These are phyloP conservation scores for Venturiaceae sp. DNA, from an alignment of 2,329 filamentous ascomycete species.

Conservation along the genomic window DNA sequence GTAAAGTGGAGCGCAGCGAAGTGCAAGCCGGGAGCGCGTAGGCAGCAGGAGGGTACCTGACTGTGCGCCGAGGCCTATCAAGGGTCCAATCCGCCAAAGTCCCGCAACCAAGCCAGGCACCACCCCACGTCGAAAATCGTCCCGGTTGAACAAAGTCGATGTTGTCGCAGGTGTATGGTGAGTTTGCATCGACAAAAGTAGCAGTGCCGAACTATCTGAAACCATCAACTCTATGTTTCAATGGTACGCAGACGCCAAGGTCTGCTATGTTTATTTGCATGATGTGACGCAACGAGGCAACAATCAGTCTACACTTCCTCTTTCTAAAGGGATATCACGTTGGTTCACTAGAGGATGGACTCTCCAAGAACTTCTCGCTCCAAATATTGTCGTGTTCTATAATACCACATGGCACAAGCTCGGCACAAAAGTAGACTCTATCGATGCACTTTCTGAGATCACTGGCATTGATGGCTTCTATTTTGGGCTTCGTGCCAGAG, in stretches of 20 bases:
- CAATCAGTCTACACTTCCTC: too few species aligned
- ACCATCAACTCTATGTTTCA: too few species aligned
- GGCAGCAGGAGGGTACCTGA: background rate
- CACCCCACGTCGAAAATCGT: too few species aligned
- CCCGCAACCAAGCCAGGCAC: background rate
- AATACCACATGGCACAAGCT: constrained; percentile 17
- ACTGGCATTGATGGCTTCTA: constrained; percentile 10
- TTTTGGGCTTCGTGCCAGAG: background rate
- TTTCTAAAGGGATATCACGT: constrained; percentile 10
- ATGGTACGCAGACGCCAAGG: too few species aligned
- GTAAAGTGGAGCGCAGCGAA: background rate
- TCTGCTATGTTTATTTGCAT: too few species aligned
- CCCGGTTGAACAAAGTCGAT: too few species aligned
- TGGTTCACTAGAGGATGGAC: constrained; percentile 14
- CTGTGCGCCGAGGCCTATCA: background rate
- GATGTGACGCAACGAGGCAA: too few species aligned
- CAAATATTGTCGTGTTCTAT: constrained; percentile 16
- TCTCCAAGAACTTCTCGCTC: constrained; percentile 15
- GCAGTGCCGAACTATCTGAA: too few species aligned
- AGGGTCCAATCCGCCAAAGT: background rate
- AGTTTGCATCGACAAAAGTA: too few species aligned
- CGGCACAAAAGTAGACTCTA: constrained; percentile 18
- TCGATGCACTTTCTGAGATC: constrained; percentile 15
- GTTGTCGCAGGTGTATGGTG: too few species aligned
- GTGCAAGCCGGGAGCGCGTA: background rate